Evolutionary conservation across 2,329 filamentous ascomycete species (phyloP).

Genomic region (Trichoderma polysporum): DNA sequence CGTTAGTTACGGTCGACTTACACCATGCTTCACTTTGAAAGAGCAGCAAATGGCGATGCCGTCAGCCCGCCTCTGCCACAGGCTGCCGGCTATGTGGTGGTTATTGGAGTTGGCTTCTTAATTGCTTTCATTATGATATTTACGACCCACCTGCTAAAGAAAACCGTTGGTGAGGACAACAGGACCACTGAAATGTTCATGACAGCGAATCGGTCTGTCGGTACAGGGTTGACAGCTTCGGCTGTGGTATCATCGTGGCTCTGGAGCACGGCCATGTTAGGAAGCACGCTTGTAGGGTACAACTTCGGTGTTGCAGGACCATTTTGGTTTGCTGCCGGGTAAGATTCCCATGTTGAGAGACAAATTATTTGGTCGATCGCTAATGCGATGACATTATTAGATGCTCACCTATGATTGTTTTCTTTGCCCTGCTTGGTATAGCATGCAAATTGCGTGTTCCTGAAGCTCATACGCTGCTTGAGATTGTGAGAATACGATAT

Average conservation of each 20-base stretch:
- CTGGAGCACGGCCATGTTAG: slow-evolving; percentile 53
- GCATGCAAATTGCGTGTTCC: slow-evolving; percentile 53
- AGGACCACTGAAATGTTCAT: slow-evolving; percentile 57
- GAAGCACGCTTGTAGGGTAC: slow-evolving; percentile 52
- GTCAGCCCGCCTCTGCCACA: slow-evolving; percentile 33
- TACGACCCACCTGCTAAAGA: slow-evolving; percentile 47
- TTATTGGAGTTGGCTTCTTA: slow-evolving; percentile 36
- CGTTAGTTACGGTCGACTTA: background rate
- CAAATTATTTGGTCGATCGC: background rate
- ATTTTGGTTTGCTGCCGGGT: slow-evolving; percentile 58
- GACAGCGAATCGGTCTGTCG: slow-evolving; percentile 52
- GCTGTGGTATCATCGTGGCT: slow-evolving; percentile 57
- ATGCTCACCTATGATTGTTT: slow-evolving; percentile 55
- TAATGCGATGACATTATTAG: slow-evolving; percentile 18
- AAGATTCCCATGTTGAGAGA: background rate
- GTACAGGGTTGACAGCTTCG: slow-evolving; percentile 52
- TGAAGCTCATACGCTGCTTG: slow-evolving; percentile 53
- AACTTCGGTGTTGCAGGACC: slow-evolving; percentile 54
- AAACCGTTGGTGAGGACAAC: slow-evolving; percentile 51
- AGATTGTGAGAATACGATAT: slow-evolving; percentile 53
- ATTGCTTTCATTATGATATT: slow-evolving; percentile 46
- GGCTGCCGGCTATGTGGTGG: slow-evolving; percentile 34
- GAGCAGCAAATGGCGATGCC: slow-evolving; percentile 1
- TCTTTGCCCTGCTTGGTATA: slow-evolving; percentile 53
- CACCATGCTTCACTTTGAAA: slow-evolving; percentile 1